These are phyloP conservation scores for Adansonia madagascariensis DNA, from an alignment of 441 rosid species.

Conservation along the genomic window DNA sequence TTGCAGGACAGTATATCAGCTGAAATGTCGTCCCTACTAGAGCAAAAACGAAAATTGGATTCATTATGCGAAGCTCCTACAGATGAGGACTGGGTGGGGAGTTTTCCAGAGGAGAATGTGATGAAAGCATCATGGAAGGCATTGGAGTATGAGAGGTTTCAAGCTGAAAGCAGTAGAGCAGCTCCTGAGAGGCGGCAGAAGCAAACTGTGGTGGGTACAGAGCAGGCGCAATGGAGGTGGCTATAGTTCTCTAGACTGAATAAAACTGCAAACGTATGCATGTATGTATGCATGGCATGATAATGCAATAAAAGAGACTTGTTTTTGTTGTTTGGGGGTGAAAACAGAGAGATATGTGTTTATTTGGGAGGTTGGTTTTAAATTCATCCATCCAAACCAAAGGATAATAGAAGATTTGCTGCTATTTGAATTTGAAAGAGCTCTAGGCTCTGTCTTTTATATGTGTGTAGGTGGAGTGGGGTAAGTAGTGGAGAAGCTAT, in stretches of 20 bases:
- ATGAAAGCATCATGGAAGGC: constrained; percentile 4
- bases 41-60: constrained; percentile 19
- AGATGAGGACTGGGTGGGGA: constrained; percentile 15
- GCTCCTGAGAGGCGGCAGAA: constrained; percentile 23
- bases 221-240: constrained; percentile 8
- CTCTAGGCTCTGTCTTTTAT: neutral
- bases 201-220: constrained; percentile 5
- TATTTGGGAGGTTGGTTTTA: constrained; percentile 1
- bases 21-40: constrained; percentile 14
- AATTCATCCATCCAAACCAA: neutral
- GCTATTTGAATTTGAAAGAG: neutral
- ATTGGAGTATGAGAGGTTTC: neutral
- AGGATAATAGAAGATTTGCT: neutral
- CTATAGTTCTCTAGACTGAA: constrained; percentile 12
- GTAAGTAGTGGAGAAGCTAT: no score
- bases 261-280: neutral
- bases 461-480: no score
- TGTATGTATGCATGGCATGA: neutral
- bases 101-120: neutral
- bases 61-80: neutral
- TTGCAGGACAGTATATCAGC: constrained; percentile 19
- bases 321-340: neutral
- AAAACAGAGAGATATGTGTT: neutral
- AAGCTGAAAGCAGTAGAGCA: constrained; percentile 21
- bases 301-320: constrained; percentile 8